Conservation (phyloP, 176 grass and related monocot genomes). For the Zoysia pacifica region DNA sequence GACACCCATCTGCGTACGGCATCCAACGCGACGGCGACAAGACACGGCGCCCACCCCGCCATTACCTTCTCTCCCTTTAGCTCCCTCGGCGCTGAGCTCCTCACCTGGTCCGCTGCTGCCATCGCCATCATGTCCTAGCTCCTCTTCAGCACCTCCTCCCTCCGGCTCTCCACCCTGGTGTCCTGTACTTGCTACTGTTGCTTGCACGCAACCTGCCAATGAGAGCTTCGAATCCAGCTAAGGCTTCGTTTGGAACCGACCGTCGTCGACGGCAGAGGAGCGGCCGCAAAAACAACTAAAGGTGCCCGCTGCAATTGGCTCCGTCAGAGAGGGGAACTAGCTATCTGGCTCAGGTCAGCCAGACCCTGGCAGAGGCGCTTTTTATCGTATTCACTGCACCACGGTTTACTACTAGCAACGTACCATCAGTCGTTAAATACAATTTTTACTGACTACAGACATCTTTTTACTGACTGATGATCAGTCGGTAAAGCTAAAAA, state of each 20-base stretch:
- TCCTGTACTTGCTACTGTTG: constrained; percentile 44
- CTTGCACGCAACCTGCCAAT: constrained; percentile 39
- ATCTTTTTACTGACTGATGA: no score
- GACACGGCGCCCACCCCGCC: constrained; percentile 88
- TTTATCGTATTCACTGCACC: no score
- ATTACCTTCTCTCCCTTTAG: constrained; percentile 80
- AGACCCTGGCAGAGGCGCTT: no score
- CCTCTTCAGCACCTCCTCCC: constrained; percentile 50
- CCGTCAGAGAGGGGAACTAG: background rate
- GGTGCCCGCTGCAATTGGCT: background rate
- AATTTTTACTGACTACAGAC: no score
- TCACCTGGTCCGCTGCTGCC: constrained; percentile 54
- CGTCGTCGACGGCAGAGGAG: constrained; percentile 44
- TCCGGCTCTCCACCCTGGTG: constrained; percentile 21
- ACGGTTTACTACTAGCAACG: no score
- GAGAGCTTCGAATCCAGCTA: constrained; percentile 39
- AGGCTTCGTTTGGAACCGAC: constrained; percentile 27
- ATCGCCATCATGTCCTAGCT: constrained; percentile 50
- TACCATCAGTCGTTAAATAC: no score
- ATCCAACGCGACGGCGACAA: constrained; percentile 77
- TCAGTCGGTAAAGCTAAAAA: no score
- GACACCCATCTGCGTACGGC: constrained; percentile 96
- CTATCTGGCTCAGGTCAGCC: constrained; percentile 23
- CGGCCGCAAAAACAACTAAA: constrained; percentile 79
- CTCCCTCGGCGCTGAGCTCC: constrained; percentile 64